A percentile compares a stretch with the other conserved stretches of the same genome.
Conservation (phyloP, 179 eudicot species). For the Silene vulgaris region DNA sequence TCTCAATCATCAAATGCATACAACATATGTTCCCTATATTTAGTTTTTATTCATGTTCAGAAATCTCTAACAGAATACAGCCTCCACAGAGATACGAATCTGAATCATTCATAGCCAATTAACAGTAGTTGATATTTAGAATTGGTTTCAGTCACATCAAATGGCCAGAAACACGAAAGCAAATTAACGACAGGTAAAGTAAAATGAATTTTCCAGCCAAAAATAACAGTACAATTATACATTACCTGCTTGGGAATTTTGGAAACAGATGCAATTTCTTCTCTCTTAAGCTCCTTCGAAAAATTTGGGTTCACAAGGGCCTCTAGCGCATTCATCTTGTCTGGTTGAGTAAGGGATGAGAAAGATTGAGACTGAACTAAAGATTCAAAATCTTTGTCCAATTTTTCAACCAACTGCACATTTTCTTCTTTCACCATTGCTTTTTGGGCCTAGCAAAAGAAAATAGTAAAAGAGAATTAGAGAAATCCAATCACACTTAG, state of each 20-base stretch:
- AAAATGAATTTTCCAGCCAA: not conserved
- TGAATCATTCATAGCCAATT: not conserved
- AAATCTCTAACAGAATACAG: not conserved
- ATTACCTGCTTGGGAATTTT: conserved; percentile 47
- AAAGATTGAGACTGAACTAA: conserved; percentile 66
- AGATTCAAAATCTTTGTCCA: conserved; percentile 77
- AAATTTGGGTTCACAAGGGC: conserved; percentile 57
- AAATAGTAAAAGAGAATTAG: not conserved
- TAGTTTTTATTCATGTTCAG: not conserved
- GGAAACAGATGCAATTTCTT: conserved; percentile 28
- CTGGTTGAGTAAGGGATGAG: conserved; percentile 65
- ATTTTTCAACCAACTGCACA: conserved; percentile 53
- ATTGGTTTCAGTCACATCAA: not conserved
- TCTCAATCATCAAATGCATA: not conserved
- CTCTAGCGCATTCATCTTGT: conserved; percentile 63
- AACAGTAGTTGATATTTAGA: not conserved
- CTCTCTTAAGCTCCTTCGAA: conserved; percentile 38
- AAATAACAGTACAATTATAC: not conserved
- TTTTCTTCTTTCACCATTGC: conserved; percentile 89
- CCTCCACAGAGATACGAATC: not conserved
- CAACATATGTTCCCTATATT: not conserved
- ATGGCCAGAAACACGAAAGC: not conserved
- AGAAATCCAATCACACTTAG: not conserved
- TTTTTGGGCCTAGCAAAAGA: conserved; percentile 59
- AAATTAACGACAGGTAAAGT: not conserved